A percentile compares a stretch with the other conserved stretches of the same genome.
phyloP scores from a whole-genome alignment of 2,329 filamentous ascomycete genomes.

The Cladophialophora psammophila region DNA sequence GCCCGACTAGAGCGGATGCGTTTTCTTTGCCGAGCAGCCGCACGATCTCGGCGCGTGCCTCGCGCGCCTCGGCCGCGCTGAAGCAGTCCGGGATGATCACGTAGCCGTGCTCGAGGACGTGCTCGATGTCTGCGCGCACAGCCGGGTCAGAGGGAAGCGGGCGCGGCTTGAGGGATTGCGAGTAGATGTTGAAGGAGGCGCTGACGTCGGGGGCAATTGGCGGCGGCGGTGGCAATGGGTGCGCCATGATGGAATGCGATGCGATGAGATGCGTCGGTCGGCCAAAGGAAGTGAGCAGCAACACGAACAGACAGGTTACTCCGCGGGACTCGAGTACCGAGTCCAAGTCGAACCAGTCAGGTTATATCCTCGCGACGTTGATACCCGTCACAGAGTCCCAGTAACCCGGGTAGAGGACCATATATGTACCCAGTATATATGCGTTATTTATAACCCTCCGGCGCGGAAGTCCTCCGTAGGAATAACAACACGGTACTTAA shows the following conservation, averaged over 20 bases:
- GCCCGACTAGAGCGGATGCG: slow-evolving; percentile 38
- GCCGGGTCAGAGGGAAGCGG: slow-evolving; percentile 38
- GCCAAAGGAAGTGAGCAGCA: neutral
- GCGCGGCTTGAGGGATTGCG: slow-evolving; percentile 9
- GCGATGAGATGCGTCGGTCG: neutral
- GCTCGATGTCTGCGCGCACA: slow-evolving; percentile 42
- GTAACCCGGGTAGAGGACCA: too few relatives aligned
- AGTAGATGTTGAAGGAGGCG: slow-evolving; percentile 28
- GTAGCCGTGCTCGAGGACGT: slow-evolving; percentile 48
- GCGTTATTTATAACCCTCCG: too few relatives aligned
- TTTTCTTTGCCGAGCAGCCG: slow-evolving; percentile 44
- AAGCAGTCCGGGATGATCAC: slow-evolving; percentile 47
- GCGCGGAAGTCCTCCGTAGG: too few relatives aligned
- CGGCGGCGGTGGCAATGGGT: neutral
- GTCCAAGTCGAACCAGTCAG: too few relatives aligned
- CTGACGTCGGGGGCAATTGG: slow-evolving; percentile 1
- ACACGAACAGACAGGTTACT: neutral
- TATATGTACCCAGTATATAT: too few relatives aligned
- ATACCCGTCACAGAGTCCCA: too few relatives aligned
- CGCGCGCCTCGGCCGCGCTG: slow-evolving; percentile 44
- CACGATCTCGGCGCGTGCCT: slow-evolving; percentile 44
- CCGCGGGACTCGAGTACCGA: too few relatives aligned
- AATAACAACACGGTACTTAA: too few relatives aligned
- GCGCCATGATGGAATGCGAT: neutral
- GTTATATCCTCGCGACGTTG: too few relatives aligned